phyloP scores from a whole-genome alignment of 495 filamentous ascomycete species.

The Penicillium pancosmium region DNA sequence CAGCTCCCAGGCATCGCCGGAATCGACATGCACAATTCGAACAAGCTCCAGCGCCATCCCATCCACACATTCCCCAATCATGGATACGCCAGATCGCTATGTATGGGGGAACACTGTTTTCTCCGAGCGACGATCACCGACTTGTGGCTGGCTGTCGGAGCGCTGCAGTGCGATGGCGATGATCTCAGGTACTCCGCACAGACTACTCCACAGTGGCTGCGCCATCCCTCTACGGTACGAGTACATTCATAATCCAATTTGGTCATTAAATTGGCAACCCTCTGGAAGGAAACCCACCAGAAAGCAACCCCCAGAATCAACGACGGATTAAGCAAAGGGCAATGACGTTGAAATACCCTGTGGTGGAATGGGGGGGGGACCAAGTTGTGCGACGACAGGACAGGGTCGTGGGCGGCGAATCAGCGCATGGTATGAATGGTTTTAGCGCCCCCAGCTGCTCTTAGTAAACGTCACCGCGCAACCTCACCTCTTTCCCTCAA shows the following conservation, averaged over 20 bases:
- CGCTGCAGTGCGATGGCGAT: conserved; percentile 16
- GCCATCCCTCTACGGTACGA: conserved; percentile 17
- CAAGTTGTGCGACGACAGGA: conserved; percentile 9
- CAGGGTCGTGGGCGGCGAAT: conserved; percentile 21
- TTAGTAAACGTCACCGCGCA: conserved; percentile 48
- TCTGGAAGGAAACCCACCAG: background rate
- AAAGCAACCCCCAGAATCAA: background rate
- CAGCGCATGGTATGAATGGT: conserved; percentile 26
- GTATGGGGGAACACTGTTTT: background rate
- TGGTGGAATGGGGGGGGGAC: conserved; percentile 1
- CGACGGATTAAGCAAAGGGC: background rate
- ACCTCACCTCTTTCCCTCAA: conserved; percentile 33
- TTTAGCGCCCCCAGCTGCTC: conserved; percentile 31
- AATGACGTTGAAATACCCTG: conserved; percentile 3
- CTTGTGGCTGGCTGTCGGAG: conserved; percentile 5
- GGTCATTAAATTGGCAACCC: background rate
- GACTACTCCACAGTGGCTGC: conserved; percentile 20
- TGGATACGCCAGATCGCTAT: background rate
- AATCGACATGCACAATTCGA: background rate
- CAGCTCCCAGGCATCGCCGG: background rate
- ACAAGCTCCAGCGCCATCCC: background rate
- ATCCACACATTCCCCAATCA: background rate
- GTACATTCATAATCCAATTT: conserved; percentile 29
- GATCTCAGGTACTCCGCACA: conserved; percentile 19
- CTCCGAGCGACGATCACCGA: conserved; percentile 3